phyloP scores from a whole-genome alignment of 148 eudicot genomes.

The Nepenthes gracilis region DNA sequence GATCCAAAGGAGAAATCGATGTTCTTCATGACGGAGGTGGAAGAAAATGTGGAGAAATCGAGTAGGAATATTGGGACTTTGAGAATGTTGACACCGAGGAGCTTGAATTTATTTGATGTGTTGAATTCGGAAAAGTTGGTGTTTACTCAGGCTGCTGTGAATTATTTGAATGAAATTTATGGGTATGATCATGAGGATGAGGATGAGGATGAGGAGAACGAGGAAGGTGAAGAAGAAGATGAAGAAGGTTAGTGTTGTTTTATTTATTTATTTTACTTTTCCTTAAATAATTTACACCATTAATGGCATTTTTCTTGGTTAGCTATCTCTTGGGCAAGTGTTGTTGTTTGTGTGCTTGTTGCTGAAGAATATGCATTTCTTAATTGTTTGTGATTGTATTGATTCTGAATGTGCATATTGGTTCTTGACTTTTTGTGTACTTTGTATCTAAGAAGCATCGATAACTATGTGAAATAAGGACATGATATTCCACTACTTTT shows the following conservation, averaged over 20 bases:
- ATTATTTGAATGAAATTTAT: slow-evolving; percentile 75
- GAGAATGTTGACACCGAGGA: slow-evolving; percentile 83
- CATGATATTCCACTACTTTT: no score
- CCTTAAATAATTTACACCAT: no score
- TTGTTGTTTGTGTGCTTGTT: no score
- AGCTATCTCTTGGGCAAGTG: neutral
- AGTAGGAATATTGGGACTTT: slow-evolving; percentile 84
- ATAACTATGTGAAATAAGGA: no score
- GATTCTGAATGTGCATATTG: no score
- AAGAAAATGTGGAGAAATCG: slow-evolving; percentile 63
- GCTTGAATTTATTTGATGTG: slow-evolving; percentile 75
- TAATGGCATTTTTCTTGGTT: neutral
- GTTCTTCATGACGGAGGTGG: slow-evolving; percentile 59
- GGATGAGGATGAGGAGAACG: slow-evolving; percentile 33
- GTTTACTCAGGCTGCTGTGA: slow-evolving; percentile 50
- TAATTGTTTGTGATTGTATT: no score
- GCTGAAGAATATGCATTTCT: no score
- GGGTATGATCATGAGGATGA: slow-evolving; percentile 42
- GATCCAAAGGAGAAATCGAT: slow-evolving; percentile 67
- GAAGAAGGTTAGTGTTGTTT: slow-evolving; percentile 15
- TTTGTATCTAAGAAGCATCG: no score
- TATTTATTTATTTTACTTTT: neutral
- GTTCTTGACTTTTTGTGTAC: no score
- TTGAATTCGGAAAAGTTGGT: slow-evolving; percentile 77
- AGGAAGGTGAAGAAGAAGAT: slow-evolving; percentile 22